A percentile compares a stretch with the other conserved stretches of the same genome.
Evolutionary conservation across 2,329 filamentous ascomycete genomes (phyloP).

Genomic region (Dothistroma pini): DNA sequence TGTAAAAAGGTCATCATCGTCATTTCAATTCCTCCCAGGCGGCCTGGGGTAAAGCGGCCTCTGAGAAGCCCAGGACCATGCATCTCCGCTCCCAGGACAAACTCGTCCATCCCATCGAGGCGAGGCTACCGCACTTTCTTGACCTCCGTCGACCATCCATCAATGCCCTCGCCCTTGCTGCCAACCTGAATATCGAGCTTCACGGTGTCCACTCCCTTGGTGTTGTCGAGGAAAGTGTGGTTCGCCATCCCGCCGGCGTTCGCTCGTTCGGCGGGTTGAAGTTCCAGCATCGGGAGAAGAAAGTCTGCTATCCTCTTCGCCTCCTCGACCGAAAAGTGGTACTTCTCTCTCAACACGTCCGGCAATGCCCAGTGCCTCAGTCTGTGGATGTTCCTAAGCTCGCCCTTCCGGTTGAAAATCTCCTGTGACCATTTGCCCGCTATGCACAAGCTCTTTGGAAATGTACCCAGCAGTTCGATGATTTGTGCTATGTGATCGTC

Average conservation of each 20-base stretch:
- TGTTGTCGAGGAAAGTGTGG: conserved; percentile 77
- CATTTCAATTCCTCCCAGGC: too few relatives aligned
- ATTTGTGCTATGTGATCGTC: conserved; percentile 99
- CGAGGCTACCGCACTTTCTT: conserved; percentile 64
- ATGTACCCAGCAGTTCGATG: conserved; percentile 90
- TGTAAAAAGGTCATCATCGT: background rate
- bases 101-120: background rate
- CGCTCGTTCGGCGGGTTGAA: conserved; percentile 81
- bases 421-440: conserved; percentile 97
- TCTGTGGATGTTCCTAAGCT: conserved; percentile 94
- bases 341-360: conserved; percentile 92
- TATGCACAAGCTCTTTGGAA: conserved; percentile 87
- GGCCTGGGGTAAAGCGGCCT: too few relatives aligned
- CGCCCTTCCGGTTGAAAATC: conserved; percentile 97
- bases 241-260: conserved; percentile 95
- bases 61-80: background rate
- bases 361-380: conserved; percentile 93
- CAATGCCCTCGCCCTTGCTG: conserved; percentile 83
- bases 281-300: conserved; percentile 83
- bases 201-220: conserved; percentile 80
- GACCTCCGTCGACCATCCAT: conserved; percentile 86
- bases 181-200: conserved; percentile 74
- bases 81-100: background rate
- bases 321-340: conserved; percentile 86
- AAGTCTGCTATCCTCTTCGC: conserved; percentile 76